phyloP scores from a whole-genome alignment of 257 asterid species.

The Cinchona pubescens region DNA sequence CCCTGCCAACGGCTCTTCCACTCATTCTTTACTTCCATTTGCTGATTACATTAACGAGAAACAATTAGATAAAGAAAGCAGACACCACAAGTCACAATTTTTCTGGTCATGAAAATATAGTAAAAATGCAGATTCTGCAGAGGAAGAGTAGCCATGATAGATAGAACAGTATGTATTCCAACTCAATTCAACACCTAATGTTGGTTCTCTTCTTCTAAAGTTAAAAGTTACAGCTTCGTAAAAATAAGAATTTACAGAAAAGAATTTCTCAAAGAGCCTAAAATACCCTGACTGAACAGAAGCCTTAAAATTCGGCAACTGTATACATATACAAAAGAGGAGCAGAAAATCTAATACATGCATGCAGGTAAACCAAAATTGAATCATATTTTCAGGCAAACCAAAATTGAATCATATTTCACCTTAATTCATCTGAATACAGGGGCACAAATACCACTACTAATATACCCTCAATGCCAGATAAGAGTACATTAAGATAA shows the following conservation, averaged over 20 bases:
- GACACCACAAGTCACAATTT: not conserved
- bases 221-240: not conserved
- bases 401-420: not conserved
- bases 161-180: not conserved
- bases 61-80: conserved; percentile 13
- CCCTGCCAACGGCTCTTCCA: conserved; percentile 75
- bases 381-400: not conserved
- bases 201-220: not conserved
- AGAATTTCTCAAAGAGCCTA: not conserved
- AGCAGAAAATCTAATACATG: no score
- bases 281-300: not conserved
- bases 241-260: not conserved
- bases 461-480: not conserved
- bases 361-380: not conserved
- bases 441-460: not conserved
- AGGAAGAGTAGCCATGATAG: no score
- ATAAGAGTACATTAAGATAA: no score
- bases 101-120: not conserved
- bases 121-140: no score
- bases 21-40: conserved; percentile 44
- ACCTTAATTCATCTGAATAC: not conserved
- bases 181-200: not conserved
- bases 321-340: not conserved
- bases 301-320: not conserved
- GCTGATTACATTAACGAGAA: conserved; percentile 32